Evolutionary conservation across 768 basidiomycete species (phyloP), one percentile per base, ranked within the genome.

Genomic region (Amanita rubescens): DNA sequence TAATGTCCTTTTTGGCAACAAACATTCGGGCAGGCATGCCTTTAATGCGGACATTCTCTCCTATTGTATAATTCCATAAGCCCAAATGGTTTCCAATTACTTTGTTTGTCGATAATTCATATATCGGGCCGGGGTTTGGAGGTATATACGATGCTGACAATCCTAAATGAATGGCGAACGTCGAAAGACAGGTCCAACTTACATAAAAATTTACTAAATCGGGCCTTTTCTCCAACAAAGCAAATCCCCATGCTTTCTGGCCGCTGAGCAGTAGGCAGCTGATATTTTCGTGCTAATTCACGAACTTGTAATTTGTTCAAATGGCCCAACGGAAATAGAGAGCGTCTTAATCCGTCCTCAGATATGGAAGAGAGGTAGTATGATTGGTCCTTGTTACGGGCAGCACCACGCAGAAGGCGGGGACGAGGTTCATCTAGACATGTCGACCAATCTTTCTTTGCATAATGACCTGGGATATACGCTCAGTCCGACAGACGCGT

Each of bases 231-330:
- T 4, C 94, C 94, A 1, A 98, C 84, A 58, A 98, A 98, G 62
- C 94, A 98, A 15, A 98, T 78, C 0, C 94, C 94, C 82, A 95
- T 93, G 66, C 90, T 93, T 63, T 98, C 94, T 15, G 75, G 76
- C 55, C 90, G 76, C 2, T 78, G 73, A 0, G 90, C 89, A 2
- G 85, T 93, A 3, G 85, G 83, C 17, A 97, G 67, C 1, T 65
- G 69, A 64, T 78, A 78, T 30, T 78, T 63, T 8, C 67, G 67
- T 0, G 94, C 94, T 15, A 95, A 69, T 54, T 77, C 73, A 12
- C 92, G 78, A 0, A 96, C 90, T 58, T 85, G 72, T 0, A 73
- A 58, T 67, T 98, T 98, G 5, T 69, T 75, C 8, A 87, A 62
- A 11, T 71, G 63, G 3, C 79, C 85, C 5, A 97, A 70, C 0